These are phyloP conservation scores for Yarrowia deformans DNA, from an alignment of 805 yeast genomes.

Conservation along the genomic window DNA sequence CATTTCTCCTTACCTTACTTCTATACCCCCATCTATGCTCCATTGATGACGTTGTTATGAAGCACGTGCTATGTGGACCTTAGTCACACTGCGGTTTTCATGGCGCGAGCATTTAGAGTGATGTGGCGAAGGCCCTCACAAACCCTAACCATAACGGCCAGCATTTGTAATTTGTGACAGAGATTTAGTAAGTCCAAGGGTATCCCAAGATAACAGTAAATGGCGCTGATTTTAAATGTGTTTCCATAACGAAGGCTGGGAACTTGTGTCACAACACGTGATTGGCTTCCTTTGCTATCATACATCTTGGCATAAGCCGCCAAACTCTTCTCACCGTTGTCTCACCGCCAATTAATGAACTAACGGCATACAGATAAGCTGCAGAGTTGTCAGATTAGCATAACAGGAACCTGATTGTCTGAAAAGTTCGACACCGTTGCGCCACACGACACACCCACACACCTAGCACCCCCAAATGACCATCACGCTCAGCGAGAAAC, in stretches of 20 bases:
- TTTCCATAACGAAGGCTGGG: neutral
- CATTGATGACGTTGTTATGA: neutral
- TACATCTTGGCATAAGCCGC: neutral
- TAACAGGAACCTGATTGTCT: neutral
- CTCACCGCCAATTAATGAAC: neutral
- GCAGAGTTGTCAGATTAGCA: constrained; percentile 27
- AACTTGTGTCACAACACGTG: neutral
- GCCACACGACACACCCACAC: neutral
- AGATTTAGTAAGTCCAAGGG: constrained; percentile 4
- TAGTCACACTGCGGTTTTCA: neutral
- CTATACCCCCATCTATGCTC: too few relatives aligned
- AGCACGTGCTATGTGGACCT: neutral
- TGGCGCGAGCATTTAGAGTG: constrained; percentile 18
- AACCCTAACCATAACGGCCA: neutral
- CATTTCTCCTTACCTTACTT: neutral
- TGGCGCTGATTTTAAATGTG: neutral
- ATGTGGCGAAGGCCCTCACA: constrained; percentile 2
- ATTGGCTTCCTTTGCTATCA: neutral
- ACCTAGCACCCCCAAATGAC: constrained; percentile 14
- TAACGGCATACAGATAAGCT: constrained; percentile 10
- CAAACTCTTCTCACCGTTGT: neutral
- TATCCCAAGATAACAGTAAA: too few relatives aligned
- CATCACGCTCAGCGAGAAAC: constrained; percentile 27
- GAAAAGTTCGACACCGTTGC: constrained; percentile 14
- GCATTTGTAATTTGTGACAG: neutral